Evolutionary conservation across 768 basidiomycete genomes (phyloP).

Genomic region (Xerocomellus dryophilus): DNA sequence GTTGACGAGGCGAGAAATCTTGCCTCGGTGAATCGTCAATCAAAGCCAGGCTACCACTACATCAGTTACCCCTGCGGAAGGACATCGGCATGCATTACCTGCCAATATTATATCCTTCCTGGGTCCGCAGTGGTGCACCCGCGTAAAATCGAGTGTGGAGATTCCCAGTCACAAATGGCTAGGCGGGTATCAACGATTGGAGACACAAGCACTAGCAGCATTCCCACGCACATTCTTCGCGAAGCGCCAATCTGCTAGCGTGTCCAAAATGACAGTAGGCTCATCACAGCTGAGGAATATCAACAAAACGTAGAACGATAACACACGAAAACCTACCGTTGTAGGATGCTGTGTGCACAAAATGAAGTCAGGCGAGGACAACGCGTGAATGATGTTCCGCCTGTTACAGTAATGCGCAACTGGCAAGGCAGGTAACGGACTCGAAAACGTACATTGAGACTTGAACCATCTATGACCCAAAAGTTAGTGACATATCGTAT

Average conservation of each 20-base stretch:
- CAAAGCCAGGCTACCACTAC: conserved; percentile 59
- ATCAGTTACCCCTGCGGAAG: conserved; percentile 1
- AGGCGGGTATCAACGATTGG: neutral
- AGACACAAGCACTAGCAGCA: neutral
- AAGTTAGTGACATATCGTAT: conserved; percentile 8
- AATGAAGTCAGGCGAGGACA: conserved; percentile 64
- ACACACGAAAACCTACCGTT: conserved; percentile 45
- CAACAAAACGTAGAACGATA: conserved; percentile 1
- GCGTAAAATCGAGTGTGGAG: conserved; percentile 87
- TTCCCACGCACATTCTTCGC: conserved; percentile 61
- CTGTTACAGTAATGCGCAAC: conserved; percentile 27
- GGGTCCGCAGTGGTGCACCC: conserved; percentile 83
- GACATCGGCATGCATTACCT: conserved; percentile 45
- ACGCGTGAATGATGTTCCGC: conserved; percentile 44
- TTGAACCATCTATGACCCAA: conserved; percentile 71
- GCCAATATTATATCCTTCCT: conserved; percentile 89
- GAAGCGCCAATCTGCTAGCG: conserved; percentile 84
- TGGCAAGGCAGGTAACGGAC: neutral
- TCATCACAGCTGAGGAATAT: conserved; percentile 64
- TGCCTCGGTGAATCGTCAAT: conserved; percentile 79
- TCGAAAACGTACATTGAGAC: conserved; percentile 65
- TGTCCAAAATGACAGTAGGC: conserved; percentile 81
- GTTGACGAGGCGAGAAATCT: conserved; percentile 84
- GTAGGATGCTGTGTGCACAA: conserved; percentile 80
- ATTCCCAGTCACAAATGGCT: conserved; percentile 69